Evolutionary conservation across 2,329 filamentous ascomycete genomes (phyloP), one percentile per base, ranked within the genome.

Genomic region (Grosmannia clavigera): DNA sequence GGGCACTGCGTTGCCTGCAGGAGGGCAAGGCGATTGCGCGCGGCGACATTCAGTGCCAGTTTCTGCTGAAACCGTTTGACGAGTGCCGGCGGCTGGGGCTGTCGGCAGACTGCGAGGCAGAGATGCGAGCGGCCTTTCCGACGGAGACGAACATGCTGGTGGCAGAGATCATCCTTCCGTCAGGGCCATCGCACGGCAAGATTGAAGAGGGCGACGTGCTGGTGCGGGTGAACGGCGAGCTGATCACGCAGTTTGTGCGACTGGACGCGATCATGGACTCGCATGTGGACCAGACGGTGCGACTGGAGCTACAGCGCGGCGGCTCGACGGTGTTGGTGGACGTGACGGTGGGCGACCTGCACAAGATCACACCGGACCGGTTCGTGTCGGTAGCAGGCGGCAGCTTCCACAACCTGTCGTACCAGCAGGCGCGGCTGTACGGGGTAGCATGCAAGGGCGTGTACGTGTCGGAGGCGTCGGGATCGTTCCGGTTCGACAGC

Each of bases 11-110:
- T 69, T 95, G 91, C 68, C 86, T 99, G 60, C 90, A 88, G 70
- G 79, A 86, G 65, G 85, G 83, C 40, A 81, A 85, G 66, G 81
- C 81, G 2, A 86, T 99, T 58, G 84, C 86, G n/a, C 82, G 94
- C 67, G 94, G 94, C 55, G 95, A 94, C n/a, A 95, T 99, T 57
- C 94, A 99, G 73, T 95, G 90, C 64, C 94, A 99, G 71, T 99
- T 95, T 81, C 81, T 97, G 58, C 81, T 99, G 63, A 97, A 97
- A 73, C 90, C 94, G 0, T 99, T 99, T 67, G 95, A 99, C 67
- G 95, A 99, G 72, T 97, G 94, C 72, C 85, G 92, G 59, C 83
- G 94, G 62, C 78, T 99, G 12, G 94, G 94, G 9, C 78, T 99
- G 62, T 90, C 83, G 2, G 80, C 91, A 0, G 82, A 90, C 58